These are phyloP conservation scores for Carex arenaria DNA, from an alignment of 202 grass and related monocot species.

Conservation along the genomic window DNA sequence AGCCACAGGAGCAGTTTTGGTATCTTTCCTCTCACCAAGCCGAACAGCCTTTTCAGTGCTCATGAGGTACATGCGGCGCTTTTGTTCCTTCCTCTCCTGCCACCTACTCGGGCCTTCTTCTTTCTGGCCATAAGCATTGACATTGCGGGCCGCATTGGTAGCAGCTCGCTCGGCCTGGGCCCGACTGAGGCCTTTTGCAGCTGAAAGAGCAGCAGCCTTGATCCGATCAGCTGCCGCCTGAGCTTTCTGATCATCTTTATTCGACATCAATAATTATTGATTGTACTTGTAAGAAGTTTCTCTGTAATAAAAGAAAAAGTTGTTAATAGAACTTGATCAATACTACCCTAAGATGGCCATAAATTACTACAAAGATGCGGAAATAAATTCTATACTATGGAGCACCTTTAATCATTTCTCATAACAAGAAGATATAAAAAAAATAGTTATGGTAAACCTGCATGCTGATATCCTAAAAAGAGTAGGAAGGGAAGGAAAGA, in stretches of 20 bases:
- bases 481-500: too few species aligned
- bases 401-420: background rate
- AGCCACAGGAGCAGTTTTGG: slow-evolving; percentile 23
- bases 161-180: slow-evolving; percentile 69
- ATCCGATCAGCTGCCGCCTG: slow-evolving; percentile 47
- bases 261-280: slow-evolving; percentile 22
- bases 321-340: background rate
- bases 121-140: slow-evolving; percentile 87
- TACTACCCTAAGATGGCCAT: background rate
- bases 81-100: slow-evolving; percentile 83
- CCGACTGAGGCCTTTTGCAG: slow-evolving; percentile 72
- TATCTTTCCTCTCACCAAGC: slow-evolving; percentile 62
- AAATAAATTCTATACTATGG: background rate
- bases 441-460: background rate
- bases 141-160: slow-evolving; percentile 52
- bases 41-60: slow-evolving; percentile 67
- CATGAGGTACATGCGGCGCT: slow-evolving; percentile 84
- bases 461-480: background rate
- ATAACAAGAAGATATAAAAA: background rate
- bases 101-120: slow-evolving; percentile 79
- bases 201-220: slow-evolving; percentile 51
- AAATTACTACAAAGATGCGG: background rate
- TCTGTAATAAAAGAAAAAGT: background rate
- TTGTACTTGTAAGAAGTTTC: background rate
- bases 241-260: slow-evolving; percentile 46